Conservation (phyloP, 2,329 filamentous ascomycete species). For the Trichoderma oligosporum region DNA sequence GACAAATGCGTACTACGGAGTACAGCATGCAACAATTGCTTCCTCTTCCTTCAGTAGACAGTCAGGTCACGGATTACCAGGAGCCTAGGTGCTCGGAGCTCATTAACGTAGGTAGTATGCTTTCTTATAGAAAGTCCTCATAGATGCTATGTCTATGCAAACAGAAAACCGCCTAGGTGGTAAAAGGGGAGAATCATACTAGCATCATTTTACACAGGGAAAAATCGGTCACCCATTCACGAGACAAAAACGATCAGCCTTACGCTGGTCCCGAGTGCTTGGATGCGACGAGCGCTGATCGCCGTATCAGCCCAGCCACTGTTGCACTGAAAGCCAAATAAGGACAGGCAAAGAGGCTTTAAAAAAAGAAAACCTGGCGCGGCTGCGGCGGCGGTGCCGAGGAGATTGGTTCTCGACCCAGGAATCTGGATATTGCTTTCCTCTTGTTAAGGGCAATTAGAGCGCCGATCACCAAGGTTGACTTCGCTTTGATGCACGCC, state of each 20-base stretch:
- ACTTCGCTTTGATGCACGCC: not conserved
- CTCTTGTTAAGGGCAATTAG: slow-evolving; percentile 8
- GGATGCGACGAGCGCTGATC: slow-evolving; percentile 20
- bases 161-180: no score
- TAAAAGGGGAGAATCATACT: no score
- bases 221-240: not conserved
- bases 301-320: slow-evolving; percentile 14
- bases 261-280: slow-evolving; percentile 19
- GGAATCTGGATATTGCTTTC: slow-evolving; percentile 12
- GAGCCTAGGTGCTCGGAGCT: no score
- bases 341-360: slow-evolving; percentile 5
- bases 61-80: no score
- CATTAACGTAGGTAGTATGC: no score
- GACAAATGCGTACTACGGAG: no score
- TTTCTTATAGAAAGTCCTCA: no score
- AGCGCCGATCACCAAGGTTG: slow-evolving; percentile 14
- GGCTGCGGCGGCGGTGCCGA: slow-evolving; percentile 18
- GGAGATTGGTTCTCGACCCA: slow-evolving; percentile 19
- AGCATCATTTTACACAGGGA: no score
- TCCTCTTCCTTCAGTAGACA: no score
- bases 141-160: no score
- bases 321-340: slow-evolving; percentile 13
- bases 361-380: slow-evolving; percentile 10
- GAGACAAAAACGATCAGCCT: slow-evolving; percentile 17
- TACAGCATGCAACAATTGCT: no score